Conservation (phyloP, 768 basidiomycete species). For the Saitozyma sp. region DNA sequence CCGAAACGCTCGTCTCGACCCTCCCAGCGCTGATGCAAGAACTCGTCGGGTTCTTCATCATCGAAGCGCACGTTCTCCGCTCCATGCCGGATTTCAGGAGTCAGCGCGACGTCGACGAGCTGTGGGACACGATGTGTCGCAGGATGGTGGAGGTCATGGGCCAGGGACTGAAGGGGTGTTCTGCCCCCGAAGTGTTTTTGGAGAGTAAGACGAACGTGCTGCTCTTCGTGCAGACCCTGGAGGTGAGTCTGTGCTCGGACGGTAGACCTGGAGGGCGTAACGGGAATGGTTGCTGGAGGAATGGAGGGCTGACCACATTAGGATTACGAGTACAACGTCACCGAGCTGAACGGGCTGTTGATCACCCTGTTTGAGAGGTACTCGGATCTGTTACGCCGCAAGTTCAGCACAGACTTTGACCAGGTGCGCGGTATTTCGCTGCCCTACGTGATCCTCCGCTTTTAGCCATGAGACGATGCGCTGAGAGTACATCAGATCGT, state of each 20-base stretch:
- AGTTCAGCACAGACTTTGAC: constrained; percentile 79
- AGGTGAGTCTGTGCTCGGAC: constrained; percentile 59
- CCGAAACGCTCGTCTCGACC: constrained; percentile 52
- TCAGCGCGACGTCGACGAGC: constrained; percentile 83
- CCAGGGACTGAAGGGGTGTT: constrained; percentile 68
- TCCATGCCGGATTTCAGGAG: constrained; percentile 89
- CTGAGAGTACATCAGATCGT: constrained; percentile 63
- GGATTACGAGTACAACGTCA: constrained; percentile 84
- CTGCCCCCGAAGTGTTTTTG: constrained; percentile 77
- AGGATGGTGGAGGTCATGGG: constrained; percentile 74
- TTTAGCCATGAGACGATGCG: not conserved
- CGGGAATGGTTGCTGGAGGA: constrained; percentile 1
- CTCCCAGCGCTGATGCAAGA: constrained; percentile 82
- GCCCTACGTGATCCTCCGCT: no score
- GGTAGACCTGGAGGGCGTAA: not conserved
- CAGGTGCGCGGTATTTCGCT: constrained; percentile 62
- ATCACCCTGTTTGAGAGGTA: constrained; percentile 90
- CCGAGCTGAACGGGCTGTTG: constrained; percentile 77
- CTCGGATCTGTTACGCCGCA: constrained; percentile 71
- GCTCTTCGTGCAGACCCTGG: constrained; percentile 85
- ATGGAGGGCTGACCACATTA: constrained; percentile 41
- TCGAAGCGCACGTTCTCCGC: constrained; percentile 87
- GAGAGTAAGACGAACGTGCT: constrained; percentile 79
- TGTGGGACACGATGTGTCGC: constrained; percentile 84
- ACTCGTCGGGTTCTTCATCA: constrained; percentile 95